phyloP scores from a whole-genome alignment of 257 asterid genomes.

The Solanum medicagineum region DNA sequence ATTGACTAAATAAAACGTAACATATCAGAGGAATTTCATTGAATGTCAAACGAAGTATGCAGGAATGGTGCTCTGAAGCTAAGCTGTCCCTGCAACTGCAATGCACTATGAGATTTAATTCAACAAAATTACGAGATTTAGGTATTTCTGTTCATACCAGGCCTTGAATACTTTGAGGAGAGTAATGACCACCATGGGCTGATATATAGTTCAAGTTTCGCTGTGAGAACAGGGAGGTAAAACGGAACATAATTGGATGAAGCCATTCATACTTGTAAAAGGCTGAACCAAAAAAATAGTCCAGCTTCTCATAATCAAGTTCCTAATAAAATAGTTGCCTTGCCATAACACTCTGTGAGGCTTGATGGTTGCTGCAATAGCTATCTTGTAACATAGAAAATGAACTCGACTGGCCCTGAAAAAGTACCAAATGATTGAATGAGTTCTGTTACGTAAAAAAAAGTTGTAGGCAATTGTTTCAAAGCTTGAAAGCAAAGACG shows the following conservation, averaged over 20 bases:
- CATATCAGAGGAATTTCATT: constrained; percentile 14
- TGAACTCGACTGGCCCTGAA: constrained; percentile 20
- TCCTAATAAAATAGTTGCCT: background rate
- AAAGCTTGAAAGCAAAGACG: background rate
- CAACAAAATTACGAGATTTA: background rate
- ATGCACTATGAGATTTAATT: background rate
- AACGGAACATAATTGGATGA: background rate
- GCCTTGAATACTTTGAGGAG: constrained; percentile 12
- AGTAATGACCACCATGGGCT: constrained; percentile 7
- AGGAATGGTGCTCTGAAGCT: constrained; percentile 10
- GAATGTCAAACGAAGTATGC: constrained; percentile 19
- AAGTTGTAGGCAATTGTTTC: background rate
- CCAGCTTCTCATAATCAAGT: background rate
- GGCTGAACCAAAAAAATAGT: background rate
- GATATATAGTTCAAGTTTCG: constrained; percentile 13
- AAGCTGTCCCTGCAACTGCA: constrained; percentile 23
- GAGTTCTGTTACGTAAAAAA: background rate
- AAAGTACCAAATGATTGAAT: background rate
- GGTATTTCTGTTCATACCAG: constrained; percentile 4
- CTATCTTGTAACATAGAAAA: constrained; percentile 18
- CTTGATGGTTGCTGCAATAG: constrained; percentile 20
- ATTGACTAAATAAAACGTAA: background rate
- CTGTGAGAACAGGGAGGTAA: background rate
- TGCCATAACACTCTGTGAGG: constrained; percentile 21
- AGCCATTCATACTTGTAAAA: background rate